Conservation (phyloP, 805 yeast species). For the Zygotorulaspora florentina region DNA sequence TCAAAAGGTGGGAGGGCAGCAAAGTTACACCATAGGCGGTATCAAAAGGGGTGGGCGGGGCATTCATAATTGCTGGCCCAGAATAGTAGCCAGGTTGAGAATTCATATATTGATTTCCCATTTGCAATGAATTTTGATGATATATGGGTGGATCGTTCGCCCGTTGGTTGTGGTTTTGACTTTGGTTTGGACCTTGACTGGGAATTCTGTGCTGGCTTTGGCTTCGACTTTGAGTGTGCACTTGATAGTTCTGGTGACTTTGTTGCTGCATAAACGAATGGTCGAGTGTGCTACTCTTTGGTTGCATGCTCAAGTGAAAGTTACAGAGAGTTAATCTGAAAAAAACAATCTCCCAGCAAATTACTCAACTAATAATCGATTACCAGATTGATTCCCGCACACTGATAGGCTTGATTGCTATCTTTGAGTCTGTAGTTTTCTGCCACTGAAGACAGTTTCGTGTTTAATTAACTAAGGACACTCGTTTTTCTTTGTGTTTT, state of each 20-base stretch:
- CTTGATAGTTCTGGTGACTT: conserved; percentile 4
- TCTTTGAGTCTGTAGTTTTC: neutral
- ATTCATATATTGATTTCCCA: conserved; percentile 10
- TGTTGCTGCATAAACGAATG: conserved; percentile 3
- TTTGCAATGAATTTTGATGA: conserved; percentile 6
- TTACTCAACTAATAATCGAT: neutral
- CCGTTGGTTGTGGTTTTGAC: neutral
- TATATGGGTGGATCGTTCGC: conserved; percentile 4
- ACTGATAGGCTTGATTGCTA: neutral
- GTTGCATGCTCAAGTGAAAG: neutral
- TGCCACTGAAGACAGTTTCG: neutral
- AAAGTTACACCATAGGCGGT: conserved; percentile 54
- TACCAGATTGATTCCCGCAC: neutral
- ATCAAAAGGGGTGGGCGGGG: conserved; percentile 56
- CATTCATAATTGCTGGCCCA: conserved; percentile 17
- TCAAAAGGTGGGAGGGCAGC: conserved; percentile 58
- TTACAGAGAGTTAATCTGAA: neutral
- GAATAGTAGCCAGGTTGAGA: conserved; percentile 13
- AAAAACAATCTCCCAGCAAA: neutral
- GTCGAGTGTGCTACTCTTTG: neutral
- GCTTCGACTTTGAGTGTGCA: neutral
- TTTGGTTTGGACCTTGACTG: conserved; percentile 1
- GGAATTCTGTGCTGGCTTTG: too few relatives aligned
- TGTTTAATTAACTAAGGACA: neutral
- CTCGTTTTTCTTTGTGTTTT: neutral